A percentile compares a stretch with the other conserved stretches of the same genome.
These are phyloP conservation scores for Metschnikowia drakensbergensis DNA, from an alignment of 805 yeast genomes.

Conservation along the genomic window DNA sequence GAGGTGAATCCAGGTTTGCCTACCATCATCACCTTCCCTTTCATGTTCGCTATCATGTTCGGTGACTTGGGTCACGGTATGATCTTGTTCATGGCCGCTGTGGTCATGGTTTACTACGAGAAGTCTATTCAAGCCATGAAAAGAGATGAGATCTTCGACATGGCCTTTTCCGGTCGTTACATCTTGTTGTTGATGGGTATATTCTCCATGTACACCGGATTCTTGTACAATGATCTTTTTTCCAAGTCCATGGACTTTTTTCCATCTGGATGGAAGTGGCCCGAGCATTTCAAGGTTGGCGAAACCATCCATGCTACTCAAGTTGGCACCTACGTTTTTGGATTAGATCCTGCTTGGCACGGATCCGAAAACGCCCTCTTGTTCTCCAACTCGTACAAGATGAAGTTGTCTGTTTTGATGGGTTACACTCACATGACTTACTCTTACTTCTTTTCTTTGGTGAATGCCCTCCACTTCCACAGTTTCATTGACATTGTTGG, in stretches of 20 bases:
- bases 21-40: constrained; percentile 92
- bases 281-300: constrained; percentile 64
- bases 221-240: constrained; percentile 89
- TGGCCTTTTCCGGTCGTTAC: constrained; percentile 94
- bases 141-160: constrained; percentile 91
- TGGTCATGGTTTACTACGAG: constrained; percentile 70
- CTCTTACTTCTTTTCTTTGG: constrained; percentile 78
- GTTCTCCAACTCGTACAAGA: constrained; percentile 92
- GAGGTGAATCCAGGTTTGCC: constrained; percentile 97
- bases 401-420: constrained; percentile 93
- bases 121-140: constrained; percentile 60
- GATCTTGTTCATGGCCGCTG: constrained; percentile 70
- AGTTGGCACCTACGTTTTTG: constrained; percentile 72
- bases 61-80: constrained; percentile 98
- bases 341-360: constrained; percentile 95
- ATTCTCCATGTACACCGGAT: constrained; percentile 93
- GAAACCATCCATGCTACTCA: constrained; percentile 64
- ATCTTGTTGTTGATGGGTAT: constrained; percentile 87
- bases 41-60: constrained; percentile 98
- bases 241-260: constrained; percentile 88
- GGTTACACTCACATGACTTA: constrained; percentile 95
- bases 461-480: constrained; percentile 67
- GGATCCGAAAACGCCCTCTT: constrained; percentile 89
- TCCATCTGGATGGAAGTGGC: constrained; percentile 93
- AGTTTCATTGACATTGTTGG: constrained; percentile 81